A percentile compares a stretch with the other conserved stretches of the same genome.
Conservation (phyloP, 2,329 filamentous ascomycete species). For the Colletotrichum tabaci region DNA sequence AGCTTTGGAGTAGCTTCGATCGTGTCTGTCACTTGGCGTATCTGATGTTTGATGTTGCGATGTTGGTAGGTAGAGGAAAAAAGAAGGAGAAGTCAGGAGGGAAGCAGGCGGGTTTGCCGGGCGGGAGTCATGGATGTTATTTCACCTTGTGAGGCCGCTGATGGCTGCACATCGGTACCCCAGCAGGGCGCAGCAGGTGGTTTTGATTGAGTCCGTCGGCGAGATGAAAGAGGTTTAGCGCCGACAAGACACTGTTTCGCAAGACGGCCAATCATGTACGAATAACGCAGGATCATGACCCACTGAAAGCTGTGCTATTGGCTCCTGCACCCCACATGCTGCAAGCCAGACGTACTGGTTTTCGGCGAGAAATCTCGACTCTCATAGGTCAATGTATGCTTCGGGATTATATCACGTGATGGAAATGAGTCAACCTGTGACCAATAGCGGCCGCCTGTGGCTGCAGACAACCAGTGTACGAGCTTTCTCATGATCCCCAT, state of each 20-base stretch:
- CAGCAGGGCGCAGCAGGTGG: slow-evolving; percentile 43
- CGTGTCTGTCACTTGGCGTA: slow-evolving; percentile 24
- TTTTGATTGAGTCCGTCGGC: slow-evolving; percentile 53
- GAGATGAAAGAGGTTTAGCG: slow-evolving; percentile 59
- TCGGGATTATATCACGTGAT: slow-evolving; percentile 42
- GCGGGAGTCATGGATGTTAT: slow-evolving; percentile 47
- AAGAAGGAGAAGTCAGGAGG: slow-evolving; percentile 20
- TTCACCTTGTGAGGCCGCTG: slow-evolving; percentile 42
- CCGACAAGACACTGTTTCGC: background rate
- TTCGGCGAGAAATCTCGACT: slow-evolving; percentile 53
- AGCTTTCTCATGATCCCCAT: background rate
- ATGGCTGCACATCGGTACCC: slow-evolving; percentile 29
- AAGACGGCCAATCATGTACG: slow-evolving; percentile 48
- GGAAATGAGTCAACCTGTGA: slow-evolving; percentile 43
- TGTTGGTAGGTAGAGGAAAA: background rate
- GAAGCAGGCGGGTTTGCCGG: slow-evolving; percentile 11
- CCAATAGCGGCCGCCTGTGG: slow-evolving; percentile 26
- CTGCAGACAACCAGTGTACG: slow-evolving; percentile 3
- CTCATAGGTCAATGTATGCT: slow-evolving; percentile 52
- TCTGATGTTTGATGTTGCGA: background rate
- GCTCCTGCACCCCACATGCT: slow-evolving; percentile 45
- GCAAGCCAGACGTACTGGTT: slow-evolving; percentile 47
- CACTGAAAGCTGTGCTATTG: slow-evolving; percentile 46
- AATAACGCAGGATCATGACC: background rate
- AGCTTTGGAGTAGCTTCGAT: slow-evolving; percentile 26